These are phyloP conservation scores for Coniophora puteana DNA, from an alignment of 1,284 basidiomycete genomes.

Conservation along the genomic window DNA sequence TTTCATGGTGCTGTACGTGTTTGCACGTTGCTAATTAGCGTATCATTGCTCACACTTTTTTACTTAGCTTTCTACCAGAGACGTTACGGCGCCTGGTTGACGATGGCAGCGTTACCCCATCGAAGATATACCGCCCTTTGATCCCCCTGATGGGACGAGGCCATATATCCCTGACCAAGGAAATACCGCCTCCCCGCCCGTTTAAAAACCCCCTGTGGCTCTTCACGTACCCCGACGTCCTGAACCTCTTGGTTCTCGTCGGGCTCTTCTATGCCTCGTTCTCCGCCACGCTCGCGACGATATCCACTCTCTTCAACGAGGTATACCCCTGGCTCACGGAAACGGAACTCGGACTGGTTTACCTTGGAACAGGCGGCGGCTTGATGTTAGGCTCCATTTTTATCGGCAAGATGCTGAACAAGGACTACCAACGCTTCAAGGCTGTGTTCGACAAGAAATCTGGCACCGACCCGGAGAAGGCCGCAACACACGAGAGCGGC, in stretches of 20 bases:
- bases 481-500: slow-evolving; percentile 19
- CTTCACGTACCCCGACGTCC: slow-evolving; percentile 38
- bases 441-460: slow-evolving; percentile 17
- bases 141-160: slow-evolving; percentile 34
- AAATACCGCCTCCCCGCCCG: slow-evolving; percentile 24
- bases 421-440: slow-evolving; percentile 31
- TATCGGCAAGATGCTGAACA: slow-evolving; percentile 32
- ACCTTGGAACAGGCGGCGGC: slow-evolving; percentile 42
- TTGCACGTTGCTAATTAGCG: not conserved
- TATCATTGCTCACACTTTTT: not conserved
- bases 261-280: slow-evolving; percentile 40
- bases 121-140: slow-evolving; percentile 27
- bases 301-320: slow-evolving; percentile 41
- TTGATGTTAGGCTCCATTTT: slow-evolving; percentile 30
- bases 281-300: slow-evolving; percentile 41
- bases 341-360: slow-evolving; percentile 45
- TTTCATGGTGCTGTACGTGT: slow-evolving; percentile 35
- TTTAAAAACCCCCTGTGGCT: slow-evolving; percentile 38
- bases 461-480: slow-evolving; percentile 22
- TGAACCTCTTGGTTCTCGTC: slow-evolving; percentile 37
- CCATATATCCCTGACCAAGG: slow-evolving; percentile 7
- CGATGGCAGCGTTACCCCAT: slow-evolving; percentile 36
- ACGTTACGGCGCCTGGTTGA: slow-evolving; percentile 45
- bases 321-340: slow-evolving; percentile 39
- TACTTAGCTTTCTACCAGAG: slow-evolving; percentile 42